phyloP scores from a whole-genome alignment of 768 basidiomycete species.

The Sarcomyxa edulis region DNA sequence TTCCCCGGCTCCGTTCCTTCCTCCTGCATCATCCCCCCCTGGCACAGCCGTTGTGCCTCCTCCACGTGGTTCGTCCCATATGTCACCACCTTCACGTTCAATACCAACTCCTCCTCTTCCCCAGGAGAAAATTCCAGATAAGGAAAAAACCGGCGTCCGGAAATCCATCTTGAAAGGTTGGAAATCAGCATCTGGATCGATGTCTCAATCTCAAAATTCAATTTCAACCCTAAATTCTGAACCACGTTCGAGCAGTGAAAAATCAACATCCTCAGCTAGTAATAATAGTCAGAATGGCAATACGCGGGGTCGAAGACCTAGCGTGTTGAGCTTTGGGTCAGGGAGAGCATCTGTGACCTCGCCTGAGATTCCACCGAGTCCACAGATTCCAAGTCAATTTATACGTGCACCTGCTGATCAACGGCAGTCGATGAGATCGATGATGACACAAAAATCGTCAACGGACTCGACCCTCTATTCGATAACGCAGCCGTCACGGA shows the following conservation, averaged over 20 bases:
- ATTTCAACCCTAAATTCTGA: constrained; percentile 24
- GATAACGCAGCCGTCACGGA: constrained; percentile 16
- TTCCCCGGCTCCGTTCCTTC: constrained; percentile 4
- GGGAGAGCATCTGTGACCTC: constrained; percentile 26
- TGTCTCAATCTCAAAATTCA: constrained; percentile 16
- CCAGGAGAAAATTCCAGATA: constrained; percentile 25
- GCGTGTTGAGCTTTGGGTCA: constrained; percentile 39
- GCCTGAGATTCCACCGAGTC: constrained; percentile 58
- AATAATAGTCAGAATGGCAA: too few relatives aligned
- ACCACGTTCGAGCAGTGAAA: constrained; percentile 33
- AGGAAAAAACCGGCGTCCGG: constrained; percentile 41
- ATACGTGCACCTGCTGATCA: constrained; percentile 14
- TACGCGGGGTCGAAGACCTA: constrained; percentile 38
- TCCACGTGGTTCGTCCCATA: constrained; percentile 19
- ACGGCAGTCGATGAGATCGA: constrained; percentile 18
- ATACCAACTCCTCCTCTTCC: constrained; percentile 22
- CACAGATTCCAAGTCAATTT: constrained; percentile 52
- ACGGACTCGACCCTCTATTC: constrained; percentile 26
- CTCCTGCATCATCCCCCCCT: constrained; percentile 18
- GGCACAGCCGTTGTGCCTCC: too few relatives aligned
- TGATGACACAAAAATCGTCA: constrained; percentile 24
- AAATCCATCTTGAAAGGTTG: constrained; percentile 72
- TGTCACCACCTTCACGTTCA: constrained; percentile 13
- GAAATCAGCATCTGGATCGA: constrained; percentile 46
- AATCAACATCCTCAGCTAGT: constrained; percentile 21